Evolutionary conservation across 495 filamentous ascomycete genomes (phyloP).

Genomic region (Hypoxylon fuscum): DNA sequence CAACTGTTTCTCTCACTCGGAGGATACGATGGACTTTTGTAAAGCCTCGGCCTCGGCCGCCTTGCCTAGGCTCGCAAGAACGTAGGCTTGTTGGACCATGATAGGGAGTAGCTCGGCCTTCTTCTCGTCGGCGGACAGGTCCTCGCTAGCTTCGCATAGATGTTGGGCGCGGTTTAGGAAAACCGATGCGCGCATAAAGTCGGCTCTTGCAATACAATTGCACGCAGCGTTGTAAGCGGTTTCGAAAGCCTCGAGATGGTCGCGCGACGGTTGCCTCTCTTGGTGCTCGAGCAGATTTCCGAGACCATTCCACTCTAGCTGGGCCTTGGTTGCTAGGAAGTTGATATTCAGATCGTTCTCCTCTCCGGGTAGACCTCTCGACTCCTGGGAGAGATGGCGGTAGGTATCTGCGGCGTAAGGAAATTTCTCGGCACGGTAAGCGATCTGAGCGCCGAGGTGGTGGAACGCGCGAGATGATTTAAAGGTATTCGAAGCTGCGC

Average conservation of each 20-base stretch:
- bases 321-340: constrained; percentile 77
- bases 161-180: constrained; percentile 87
- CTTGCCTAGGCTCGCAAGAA: constrained; percentile 76
- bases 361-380: constrained; percentile 66
- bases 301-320: constrained; percentile 83
- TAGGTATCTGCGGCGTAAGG: constrained; percentile 75
- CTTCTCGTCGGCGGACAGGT: constrained; percentile 84
- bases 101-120: constrained; percentile 85
- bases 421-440: constrained; percentile 87
- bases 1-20: constrained; percentile 46
- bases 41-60: constrained; percentile 74
- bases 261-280: constrained; percentile 66
- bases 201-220: constrained; percentile 80
- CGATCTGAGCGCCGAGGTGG: constrained; percentile 90
- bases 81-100: constrained; percentile 84
- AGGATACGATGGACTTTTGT: constrained; percentile 64
- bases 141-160: constrained; percentile 83
- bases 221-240: constrained; percentile 94
- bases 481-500: constrained; percentile 45
- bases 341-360: constrained; percentile 91
- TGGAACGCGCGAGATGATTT: constrained; percentile 66
- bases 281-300: constrained; percentile 49
- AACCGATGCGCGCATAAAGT: constrained; percentile 76
- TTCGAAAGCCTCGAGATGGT: constrained; percentile 91
- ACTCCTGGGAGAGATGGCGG: constrained; percentile 62